Evolutionary conservation across 768 basidiomycete species (phyloP).

Genomic region (Psilocybe azurescens): DNA sequence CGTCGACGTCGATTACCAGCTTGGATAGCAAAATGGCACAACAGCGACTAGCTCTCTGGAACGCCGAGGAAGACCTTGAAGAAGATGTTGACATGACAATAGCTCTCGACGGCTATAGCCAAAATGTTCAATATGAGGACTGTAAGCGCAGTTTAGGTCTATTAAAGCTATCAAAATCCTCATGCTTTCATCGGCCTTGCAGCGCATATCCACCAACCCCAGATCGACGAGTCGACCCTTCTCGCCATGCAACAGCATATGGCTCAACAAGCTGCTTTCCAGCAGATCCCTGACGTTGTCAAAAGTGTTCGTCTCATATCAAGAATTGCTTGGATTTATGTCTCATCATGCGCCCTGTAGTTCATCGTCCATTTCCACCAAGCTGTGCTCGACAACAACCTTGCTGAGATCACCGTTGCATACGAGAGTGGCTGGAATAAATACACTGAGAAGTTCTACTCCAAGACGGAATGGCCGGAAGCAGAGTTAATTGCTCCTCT

Average conservation of each 20-base stretch:
- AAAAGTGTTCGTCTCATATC: conserved; percentile 67
- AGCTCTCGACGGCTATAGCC: conserved; percentile 72
- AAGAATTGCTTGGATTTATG: not conserved
- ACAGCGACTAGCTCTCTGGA: conserved; percentile 76
- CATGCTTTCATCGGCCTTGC: conserved; percentile 18
- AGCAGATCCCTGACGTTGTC: conserved; percentile 86
- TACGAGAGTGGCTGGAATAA: conserved; percentile 99
- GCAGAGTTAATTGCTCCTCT: conserved; percentile 94
- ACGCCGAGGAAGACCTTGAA: conserved; percentile 80
- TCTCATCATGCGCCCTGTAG: conserved; percentile 41
- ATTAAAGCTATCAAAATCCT: not conserved
- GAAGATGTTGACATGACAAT: conserved; percentile 79
- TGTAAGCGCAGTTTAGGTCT: conserved; percentile 40
- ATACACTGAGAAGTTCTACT: conserved; percentile 94
- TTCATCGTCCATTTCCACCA: conserved; percentile 97
- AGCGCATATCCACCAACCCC: conserved; percentile 59
- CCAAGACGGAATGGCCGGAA: conserved; percentile 96
- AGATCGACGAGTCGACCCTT: conserved; percentile 73
- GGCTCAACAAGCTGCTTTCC: conserved; percentile 81
- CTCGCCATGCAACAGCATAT: conserved; percentile 83
- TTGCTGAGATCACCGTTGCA: conserved; percentile 87
- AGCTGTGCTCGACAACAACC: conserved; percentile 90
- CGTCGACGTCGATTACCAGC: conserved; percentile 15
- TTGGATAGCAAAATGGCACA: conserved; percentile 51
- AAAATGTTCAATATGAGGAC: conserved; percentile 70